phyloP scores from a whole-genome alignment of 495 filamentous ascomycete genomes.

The Penicillium silybi region DNA sequence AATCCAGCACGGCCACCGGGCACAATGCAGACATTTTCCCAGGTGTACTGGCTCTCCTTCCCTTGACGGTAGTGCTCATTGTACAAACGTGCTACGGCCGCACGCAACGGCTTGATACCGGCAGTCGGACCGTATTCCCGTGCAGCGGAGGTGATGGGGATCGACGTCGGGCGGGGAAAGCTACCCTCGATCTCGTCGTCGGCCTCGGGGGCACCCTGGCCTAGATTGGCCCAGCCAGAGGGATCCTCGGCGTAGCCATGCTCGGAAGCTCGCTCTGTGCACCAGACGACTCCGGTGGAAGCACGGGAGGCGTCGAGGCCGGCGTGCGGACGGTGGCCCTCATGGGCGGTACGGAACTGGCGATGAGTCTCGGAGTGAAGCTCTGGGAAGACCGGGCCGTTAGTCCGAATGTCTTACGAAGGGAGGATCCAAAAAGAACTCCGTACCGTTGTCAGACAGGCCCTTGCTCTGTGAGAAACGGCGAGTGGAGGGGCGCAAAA shows the following conservation, averaged over 20 bases:
- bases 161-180: conserved; percentile 77
- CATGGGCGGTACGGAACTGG: conserved; percentile 81
- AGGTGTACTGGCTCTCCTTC: conserved; percentile 89
- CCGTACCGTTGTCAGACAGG: conserved; percentile 43
- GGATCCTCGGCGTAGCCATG: conserved; percentile 81
- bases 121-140: conserved; percentile 93
- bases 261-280: conserved; percentile 74
- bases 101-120: conserved; percentile 84
- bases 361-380: conserved; percentile 74
- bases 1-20: conserved; percentile 89
- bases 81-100: conserved; percentile 89
- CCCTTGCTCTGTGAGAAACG: conserved; percentile 39
- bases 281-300: conserved; percentile 82
- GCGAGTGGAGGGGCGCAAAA: conserved; percentile 39
- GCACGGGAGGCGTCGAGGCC: conserved; percentile 82
- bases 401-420: conserved; percentile 8
- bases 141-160: conserved; percentile 70
- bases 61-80: conserved; percentile 88
- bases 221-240: conserved; percentile 83
- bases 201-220: conserved; percentile 91
- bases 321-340: conserved; percentile 84
- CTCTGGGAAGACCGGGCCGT: conserved; percentile 42
- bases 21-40: conserved; percentile 98
- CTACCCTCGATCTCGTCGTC: conserved; percentile 89
- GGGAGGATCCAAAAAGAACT: not conserved